A percentile compares a stretch with the other conserved stretches of the same genome.
Evolutionary conservation across 1,139 yeast species (phyloP).

Genomic region (Casaregolazyma lundiana): DNA sequence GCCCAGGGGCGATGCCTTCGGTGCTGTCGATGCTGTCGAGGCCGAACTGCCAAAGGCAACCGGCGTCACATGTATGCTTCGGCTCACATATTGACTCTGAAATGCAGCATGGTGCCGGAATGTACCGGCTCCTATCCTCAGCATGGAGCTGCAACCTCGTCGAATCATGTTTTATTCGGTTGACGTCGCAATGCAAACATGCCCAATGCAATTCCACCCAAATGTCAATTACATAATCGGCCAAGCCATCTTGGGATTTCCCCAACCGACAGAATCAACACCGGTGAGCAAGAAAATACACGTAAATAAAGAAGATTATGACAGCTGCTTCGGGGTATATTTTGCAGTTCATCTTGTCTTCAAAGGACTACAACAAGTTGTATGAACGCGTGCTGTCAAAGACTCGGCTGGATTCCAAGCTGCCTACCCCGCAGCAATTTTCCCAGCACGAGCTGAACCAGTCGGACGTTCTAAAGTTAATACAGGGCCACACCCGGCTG

Average conservation of each 20-base stretch:
- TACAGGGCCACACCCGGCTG: conserved; percentile 30
- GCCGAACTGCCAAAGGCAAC: not conserved
- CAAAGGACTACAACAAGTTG: conserved; percentile 23
- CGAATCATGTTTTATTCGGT: not conserved
- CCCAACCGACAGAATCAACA: conserved; percentile 1
- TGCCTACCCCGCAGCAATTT: conserved; percentile 16
- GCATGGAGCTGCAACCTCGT: not conserved
- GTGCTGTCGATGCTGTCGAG: not conserved
- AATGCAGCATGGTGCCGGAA: not conserved
- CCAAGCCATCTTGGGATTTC: conserved; percentile 1
- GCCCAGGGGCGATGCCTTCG: conserved; percentile 1
- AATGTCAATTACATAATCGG: too few relatives aligned
- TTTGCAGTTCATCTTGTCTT: conserved; percentile 26
- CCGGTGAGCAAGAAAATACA: too few relatives aligned
- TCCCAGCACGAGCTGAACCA: conserved; percentile 13
- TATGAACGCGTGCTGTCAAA: conserved; percentile 14
- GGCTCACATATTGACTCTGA: not conserved
- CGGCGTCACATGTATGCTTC: not conserved
- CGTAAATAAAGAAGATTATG: too few relatives aligned
- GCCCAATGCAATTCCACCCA: too few relatives aligned
- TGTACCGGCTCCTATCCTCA: not conserved
- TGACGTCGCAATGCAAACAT: not conserved
- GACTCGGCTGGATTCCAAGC: conserved; percentile 9
- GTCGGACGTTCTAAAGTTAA: conserved; percentile 16
- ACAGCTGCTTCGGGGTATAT: conserved; percentile 6